Evolutionary conservation across 208 protist genomes (phyloP).

Genomic region (Naegleria lovaniensis): DNA sequence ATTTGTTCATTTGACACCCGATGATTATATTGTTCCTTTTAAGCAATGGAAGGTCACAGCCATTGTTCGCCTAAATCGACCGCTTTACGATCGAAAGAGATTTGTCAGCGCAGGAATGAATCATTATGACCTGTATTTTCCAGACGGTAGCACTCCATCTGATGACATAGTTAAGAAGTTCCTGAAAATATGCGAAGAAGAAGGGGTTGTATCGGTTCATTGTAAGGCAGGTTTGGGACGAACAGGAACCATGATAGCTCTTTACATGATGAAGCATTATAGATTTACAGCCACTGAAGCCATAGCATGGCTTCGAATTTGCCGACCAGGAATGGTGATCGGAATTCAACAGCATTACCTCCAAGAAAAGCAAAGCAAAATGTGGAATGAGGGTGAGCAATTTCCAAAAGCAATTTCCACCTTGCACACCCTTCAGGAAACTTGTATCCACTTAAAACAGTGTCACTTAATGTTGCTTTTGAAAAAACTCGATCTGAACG

Average conservation of each 20-base stretch:
- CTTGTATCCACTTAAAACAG: not conserved
- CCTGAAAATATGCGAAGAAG: constrained; percentile 56
- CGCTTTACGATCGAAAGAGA: constrained; percentile 66
- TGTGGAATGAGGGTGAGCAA: constrained; percentile 41
- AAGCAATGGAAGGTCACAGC: constrained; percentile 65
- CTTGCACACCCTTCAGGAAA: not conserved
- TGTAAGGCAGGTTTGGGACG: constrained; percentile 89
- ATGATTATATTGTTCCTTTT: constrained; percentile 50
- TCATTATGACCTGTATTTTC: constrained; percentile 83
- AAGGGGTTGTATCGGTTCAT: constrained; percentile 77
- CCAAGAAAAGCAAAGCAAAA: constrained; percentile 50
- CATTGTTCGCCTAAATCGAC: constrained; percentile 85
- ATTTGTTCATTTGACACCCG: constrained; percentile 51
- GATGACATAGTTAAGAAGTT: constrained; percentile 73
- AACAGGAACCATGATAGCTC: constrained; percentile 84
- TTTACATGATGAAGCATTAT: constrained; percentile 85
- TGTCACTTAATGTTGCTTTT: not conserved
- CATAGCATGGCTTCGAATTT: constrained; percentile 85
- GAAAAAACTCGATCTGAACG: not conserved
- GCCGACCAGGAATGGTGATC: constrained; percentile 87
- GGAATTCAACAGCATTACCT: constrained; percentile 91
- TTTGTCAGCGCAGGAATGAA: constrained; percentile 77
- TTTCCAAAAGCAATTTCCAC: not conserved
- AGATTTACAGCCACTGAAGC: constrained; percentile 74
- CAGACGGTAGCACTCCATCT: constrained; percentile 78